Evolutionary conservation across 352 stramenopile species (phyloP).

Genomic region (Phytophthora cryptogea): DNA sequence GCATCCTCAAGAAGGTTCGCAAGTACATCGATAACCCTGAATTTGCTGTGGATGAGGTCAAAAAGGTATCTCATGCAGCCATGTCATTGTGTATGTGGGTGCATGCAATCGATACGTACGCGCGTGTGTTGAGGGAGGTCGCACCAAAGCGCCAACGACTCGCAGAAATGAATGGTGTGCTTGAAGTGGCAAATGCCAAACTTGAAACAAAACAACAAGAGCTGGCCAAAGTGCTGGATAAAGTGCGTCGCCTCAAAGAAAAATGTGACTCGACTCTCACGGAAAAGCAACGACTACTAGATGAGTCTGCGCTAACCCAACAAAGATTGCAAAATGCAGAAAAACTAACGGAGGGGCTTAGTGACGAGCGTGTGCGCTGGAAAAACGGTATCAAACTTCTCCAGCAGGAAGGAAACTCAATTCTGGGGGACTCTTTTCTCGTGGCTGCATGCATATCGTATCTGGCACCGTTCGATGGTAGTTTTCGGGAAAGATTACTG

Average conservation of each 20-base stretch:
- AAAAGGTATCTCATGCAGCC: conserved; percentile 78
- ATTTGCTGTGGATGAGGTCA: conserved; percentile 83
- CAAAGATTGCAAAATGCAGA: conserved; percentile 59
- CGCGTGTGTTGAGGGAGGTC: conserved; percentile 74
- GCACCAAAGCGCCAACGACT: conserved; percentile 74
- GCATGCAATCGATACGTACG: conserved; percentile 84
- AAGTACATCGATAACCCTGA: conserved; percentile 88
- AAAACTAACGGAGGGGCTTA: conserved; percentile 67
- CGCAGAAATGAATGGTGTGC: conserved; percentile 72
- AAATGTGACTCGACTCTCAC: conserved; percentile 61
- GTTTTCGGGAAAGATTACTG: conserved; percentile 44
- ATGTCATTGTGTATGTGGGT: conserved; percentile 92
- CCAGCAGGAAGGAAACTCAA: conserved; percentile 43
- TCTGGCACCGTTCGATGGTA: conserved; percentile 64
- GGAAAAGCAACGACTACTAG: conserved; percentile 70
- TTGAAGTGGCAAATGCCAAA: conserved; percentile 73
- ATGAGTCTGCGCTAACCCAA: conserved; percentile 67
- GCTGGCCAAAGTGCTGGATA: conserved; percentile 55
- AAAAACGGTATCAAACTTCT: conserved; percentile 66
- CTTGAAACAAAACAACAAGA: conserved; percentile 74
- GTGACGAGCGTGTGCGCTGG: conserved; percentile 74
- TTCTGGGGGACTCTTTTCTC: conserved; percentile 70
- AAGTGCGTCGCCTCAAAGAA: conserved; percentile 58
- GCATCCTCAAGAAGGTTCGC: conserved; percentile 72
- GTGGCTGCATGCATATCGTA: conserved; percentile 67